Base-by-base conservation (phyloP, 208 protist genomes). In the Herpetomonas muscarum region DNA sequence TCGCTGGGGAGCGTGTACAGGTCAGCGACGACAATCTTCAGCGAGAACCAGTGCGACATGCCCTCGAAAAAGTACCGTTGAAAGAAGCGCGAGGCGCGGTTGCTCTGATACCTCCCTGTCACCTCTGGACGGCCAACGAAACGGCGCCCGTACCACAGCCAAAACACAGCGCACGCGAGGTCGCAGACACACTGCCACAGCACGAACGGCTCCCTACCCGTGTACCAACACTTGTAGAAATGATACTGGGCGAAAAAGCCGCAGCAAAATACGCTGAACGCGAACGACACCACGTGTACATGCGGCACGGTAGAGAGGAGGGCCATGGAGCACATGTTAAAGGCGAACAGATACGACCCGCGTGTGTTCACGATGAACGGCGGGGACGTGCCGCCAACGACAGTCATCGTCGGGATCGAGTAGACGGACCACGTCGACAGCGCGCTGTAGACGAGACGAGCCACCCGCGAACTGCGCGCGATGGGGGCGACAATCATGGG, bases 351-450 rank as follows among this genome's bases (percentile, higher is more conserved):
- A 57, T 54, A 71, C 9, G 80, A 70, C 25, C 81, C 86, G 34
- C 63, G 73, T 12, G 76, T 86, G 26, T 76, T 46, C n/a, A 81
- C 52, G 32, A 90, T 4, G n/a, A 86, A 65, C 28, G 72, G 70
- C 3, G 79, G 69, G 6, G 67, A 59, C 28, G 80, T 10, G 19
- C 76, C 76, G 30, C 61, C 51, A 13, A 85, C 44, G 17, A 90
- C 73, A 3, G 76, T 77, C 56, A 74, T 57, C 39, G 86, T 90
- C n/a, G 86, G 86, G 54, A 93, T 81, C 37, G 81, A 90, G 55
- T 87, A 93, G 12, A 87, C 61, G 17, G 53, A 24, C 44, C 65
- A 90, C 70, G 63, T 64, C 52, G 76, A 85, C 34, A 80, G 48
- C n/a, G 76, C 72, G 49, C 55, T 63, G 74, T 85, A 70, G 19